A percentile compares a stretch with the other conserved stretches of the same genome.
phyloP scores from a whole-genome alignment of 208 protist species.

The Novymonas esmeraldas region DNA sequence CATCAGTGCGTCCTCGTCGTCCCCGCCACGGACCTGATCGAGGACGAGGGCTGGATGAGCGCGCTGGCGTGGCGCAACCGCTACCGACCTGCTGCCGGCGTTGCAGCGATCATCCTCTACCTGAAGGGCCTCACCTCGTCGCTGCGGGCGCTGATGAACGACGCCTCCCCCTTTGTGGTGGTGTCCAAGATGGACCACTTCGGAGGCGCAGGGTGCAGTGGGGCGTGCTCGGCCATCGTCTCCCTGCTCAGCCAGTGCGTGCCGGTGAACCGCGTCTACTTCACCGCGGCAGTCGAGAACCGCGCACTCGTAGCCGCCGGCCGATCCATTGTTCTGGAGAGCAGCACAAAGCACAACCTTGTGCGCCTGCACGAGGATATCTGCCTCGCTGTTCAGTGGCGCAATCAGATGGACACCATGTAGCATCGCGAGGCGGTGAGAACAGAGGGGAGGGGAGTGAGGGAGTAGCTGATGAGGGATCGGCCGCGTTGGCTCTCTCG shows the following conservation, averaged over 20 bases:
- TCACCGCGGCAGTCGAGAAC: constrained; percentile 57
- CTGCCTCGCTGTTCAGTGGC: constrained; percentile 66
- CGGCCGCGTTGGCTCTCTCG: neutral
- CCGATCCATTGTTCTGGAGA: constrained; percentile 44
- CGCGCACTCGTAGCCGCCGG: constrained; percentile 34
- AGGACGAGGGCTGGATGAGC: constrained; percentile 72
- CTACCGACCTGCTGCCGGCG: constrained; percentile 46
- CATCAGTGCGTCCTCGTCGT: constrained; percentile 81
- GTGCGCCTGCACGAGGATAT: constrained; percentile 72
- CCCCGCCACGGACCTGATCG: constrained; percentile 72
- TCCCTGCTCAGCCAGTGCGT: constrained; percentile 59
- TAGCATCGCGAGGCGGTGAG: neutral
- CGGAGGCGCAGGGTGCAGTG: constrained; percentile 52
- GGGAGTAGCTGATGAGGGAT: too few species aligned
- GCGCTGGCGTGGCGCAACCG: constrained; percentile 49
- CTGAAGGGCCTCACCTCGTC: constrained; percentile 45
- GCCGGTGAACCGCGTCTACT: constrained; percentile 80
- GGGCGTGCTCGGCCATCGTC: constrained; percentile 40
- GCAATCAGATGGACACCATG: constrained; percentile 37
- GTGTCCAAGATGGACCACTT: constrained; percentile 86
- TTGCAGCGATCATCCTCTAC: constrained; percentile 54
- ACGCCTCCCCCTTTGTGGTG: constrained; percentile 69
- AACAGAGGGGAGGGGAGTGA: neutral
- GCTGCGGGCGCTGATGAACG: constrained; percentile 58
- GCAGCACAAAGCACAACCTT: constrained; percentile 50